Evolutionary conservation across 202 grass and related monocot genomes (phyloP).

Genomic region (Schoenoplectus tabernaemontani): DNA sequence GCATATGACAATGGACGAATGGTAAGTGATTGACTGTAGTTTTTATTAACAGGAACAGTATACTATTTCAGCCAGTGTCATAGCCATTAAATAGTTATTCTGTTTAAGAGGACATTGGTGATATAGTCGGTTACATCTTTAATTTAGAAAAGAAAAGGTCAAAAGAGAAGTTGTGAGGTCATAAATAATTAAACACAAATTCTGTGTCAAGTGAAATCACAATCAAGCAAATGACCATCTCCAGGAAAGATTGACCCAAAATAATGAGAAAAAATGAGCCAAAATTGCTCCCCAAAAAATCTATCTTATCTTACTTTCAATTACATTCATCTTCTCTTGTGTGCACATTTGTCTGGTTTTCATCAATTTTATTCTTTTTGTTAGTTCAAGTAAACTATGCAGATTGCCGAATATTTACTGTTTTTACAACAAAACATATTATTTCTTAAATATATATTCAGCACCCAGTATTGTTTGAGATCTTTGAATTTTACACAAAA

Average conservation of each 20-base stretch:
- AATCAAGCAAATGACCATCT: not conserved
- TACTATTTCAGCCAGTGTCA: not conserved
- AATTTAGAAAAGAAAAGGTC: not conserved
- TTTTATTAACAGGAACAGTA: not conserved
- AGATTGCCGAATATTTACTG: not conserved
- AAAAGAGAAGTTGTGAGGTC: not conserved
- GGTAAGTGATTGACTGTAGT: not conserved
- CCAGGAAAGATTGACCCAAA: not conserved
- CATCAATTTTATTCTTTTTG: not conserved
- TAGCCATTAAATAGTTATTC: not conserved
- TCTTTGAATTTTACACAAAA: not conserved
- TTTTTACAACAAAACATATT: not conserved
- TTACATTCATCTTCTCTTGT: not conserved
- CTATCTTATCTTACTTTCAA: not conserved
- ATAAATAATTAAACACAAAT: not conserved
- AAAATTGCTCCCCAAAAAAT: not conserved
- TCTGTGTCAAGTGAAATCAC: not conserved
- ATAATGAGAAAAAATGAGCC: not conserved
- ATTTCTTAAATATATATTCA: not conserved
- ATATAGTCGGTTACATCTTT: not conserved
- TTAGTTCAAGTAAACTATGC: not conserved
- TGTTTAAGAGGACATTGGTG: not conserved
- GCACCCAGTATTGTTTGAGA: not conserved
- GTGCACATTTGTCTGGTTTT: not conserved
- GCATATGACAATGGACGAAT: conserved; percentile 6